phyloP scores from a whole-genome alignment of 2,329 filamentous ascomycete species.

The Arthroderma sp. region DNA sequence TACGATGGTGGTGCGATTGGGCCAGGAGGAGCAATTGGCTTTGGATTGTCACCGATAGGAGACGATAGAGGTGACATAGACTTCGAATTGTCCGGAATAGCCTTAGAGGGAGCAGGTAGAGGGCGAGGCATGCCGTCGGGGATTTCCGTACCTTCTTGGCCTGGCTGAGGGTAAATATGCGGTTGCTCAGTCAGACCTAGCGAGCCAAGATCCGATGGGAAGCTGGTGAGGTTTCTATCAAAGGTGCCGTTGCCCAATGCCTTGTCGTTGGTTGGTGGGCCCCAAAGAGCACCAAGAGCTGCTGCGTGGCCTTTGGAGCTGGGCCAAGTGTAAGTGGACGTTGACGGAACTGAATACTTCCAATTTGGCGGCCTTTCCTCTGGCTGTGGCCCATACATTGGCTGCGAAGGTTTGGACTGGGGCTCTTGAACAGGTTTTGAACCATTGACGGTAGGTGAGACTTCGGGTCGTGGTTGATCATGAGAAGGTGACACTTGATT shows the following conservation, averaged over 20 bases:
- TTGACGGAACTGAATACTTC: slow-evolving; percentile 26
- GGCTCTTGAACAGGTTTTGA: slow-evolving; percentile 11
- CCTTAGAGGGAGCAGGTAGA: slow-evolving; percentile 22
- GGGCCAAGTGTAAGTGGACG: slow-evolving; percentile 27
- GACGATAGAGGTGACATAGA: slow-evolving; percentile 28
- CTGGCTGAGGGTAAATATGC: slow-evolving; percentile 22
- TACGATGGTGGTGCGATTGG: slow-evolving; percentile 38
- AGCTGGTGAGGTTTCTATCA: slow-evolving; percentile 41
- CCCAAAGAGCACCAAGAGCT: slow-evolving; percentile 45
- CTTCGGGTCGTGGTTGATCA: background rate
- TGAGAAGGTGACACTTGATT: slow-evolving; percentile 18
- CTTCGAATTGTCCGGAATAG: slow-evolving; percentile 24
- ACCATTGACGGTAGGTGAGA: slow-evolving; percentile 1
- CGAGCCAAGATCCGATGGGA: slow-evolving; percentile 34
- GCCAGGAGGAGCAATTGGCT: slow-evolving; percentile 32
- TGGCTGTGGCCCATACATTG: slow-evolving; percentile 17
- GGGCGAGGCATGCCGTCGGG: slow-evolving; percentile 17
- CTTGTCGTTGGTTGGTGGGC: slow-evolving; percentile 43
- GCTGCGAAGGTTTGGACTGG: slow-evolving; percentile 10
- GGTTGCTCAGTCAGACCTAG: slow-evolving; percentile 30
- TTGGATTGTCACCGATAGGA: slow-evolving; percentile 29
- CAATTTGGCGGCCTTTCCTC: slow-evolving; percentile 29
- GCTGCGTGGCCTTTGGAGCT: slow-evolving; percentile 27
- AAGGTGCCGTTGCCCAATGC: slow-evolving; percentile 54
- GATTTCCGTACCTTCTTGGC: slow-evolving; percentile 13